Evolutionary conservation across 1,284 basidiomycete genomes (phyloP).

Genomic region (Cryptococcus sp.): DNA sequence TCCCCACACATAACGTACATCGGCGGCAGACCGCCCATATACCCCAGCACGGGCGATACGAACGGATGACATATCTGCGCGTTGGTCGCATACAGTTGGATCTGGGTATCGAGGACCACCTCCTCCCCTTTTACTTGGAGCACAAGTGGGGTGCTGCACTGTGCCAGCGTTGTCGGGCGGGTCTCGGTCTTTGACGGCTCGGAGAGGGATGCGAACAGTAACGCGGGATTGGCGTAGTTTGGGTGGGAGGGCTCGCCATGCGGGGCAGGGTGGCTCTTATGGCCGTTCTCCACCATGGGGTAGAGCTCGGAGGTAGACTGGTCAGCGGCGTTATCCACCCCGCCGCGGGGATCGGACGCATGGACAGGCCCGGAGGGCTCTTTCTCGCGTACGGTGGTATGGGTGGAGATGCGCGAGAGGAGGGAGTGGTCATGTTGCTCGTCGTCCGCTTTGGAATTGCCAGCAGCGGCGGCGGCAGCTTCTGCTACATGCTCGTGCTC

Average conservation of each 20-base stretch:
- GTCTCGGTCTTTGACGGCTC: conserved; percentile 3
- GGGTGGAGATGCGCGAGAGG: too few species aligned
- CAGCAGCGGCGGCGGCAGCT: background rate
- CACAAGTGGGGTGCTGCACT: conserved; percentile 29
- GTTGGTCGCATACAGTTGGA: conserved; percentile 88
- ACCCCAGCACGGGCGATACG: conserved; percentile 75
- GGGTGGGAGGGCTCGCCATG: conserved; percentile 19
- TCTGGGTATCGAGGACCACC: conserved; percentile 56
- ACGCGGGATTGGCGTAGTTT: conserved; percentile 38
- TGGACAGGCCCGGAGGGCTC: background rate
- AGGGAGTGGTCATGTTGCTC: too few species aligned
- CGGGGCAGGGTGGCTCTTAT: conserved; percentile 29
- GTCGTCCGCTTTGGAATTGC: too few species aligned
- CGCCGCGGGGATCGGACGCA: conserved; percentile 9
- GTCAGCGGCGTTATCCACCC: conserved; percentile 7
- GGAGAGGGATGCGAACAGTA: conserved; percentile 17
- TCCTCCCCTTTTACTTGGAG: conserved; percentile 27
- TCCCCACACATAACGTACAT: conserved; percentile 82
- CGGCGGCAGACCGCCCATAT: conserved; percentile 87
- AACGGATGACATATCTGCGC: conserved; percentile 77
- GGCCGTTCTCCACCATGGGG: conserved; percentile 22
- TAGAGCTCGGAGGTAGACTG: conserved; percentile 21
- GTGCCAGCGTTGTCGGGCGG: conserved; percentile 30
- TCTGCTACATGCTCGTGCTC: conserved; percentile 9
- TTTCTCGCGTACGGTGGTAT: background rate